A percentile compares a stretch with the other conserved stretches of the same genome.
Conservation (phyloP, 139 green algal genomes). For the Coelastrella sp. region DNA sequence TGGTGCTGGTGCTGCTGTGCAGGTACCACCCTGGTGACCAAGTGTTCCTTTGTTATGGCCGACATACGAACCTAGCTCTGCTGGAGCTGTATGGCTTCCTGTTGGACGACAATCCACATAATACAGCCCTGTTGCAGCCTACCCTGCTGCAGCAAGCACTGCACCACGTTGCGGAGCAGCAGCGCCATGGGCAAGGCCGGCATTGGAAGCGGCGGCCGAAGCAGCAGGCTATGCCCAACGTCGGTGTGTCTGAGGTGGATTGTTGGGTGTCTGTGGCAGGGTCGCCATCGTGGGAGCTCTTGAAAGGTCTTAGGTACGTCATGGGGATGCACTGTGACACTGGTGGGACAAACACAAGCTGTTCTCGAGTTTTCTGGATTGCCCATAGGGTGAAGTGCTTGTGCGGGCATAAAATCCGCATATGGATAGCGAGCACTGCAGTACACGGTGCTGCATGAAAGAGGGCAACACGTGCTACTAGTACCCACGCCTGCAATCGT, state of each 20-base stretch:
- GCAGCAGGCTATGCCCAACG: background rate
- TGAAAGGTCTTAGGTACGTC: conserved; percentile 61
- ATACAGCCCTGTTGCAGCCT: conserved; percentile 53
- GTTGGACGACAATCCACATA: conserved; percentile 81
- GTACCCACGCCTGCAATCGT: no score
- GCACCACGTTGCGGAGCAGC: background rate
- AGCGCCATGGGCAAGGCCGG: conserved; percentile 9
- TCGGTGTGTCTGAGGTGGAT: conserved; percentile 7
- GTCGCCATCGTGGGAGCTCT: conserved; percentile 70
- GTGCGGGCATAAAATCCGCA: no score
- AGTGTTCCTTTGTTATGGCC: conserved; percentile 92
- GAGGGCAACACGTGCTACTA: no score
- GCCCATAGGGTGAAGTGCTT: background rate
- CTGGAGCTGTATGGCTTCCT: conserved; percentile 92
- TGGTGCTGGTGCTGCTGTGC: background rate
- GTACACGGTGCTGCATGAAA: no score
- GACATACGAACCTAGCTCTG: conserved; percentile 90
- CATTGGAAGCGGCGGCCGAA: background rate
- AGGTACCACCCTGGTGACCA: conserved; percentile 70
- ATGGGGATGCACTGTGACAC: background rate
- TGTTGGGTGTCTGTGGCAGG: conserved; percentile 68
- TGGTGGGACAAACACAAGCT: background rate
- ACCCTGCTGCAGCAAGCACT: background rate
- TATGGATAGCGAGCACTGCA: no score
- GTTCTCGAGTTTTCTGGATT: background rate